Evolutionary conservation across 352 stramenopile genomes (phyloP), one percentile per base, ranked within the genome.

Genomic region (Saprolegnia diclina): DNA sequence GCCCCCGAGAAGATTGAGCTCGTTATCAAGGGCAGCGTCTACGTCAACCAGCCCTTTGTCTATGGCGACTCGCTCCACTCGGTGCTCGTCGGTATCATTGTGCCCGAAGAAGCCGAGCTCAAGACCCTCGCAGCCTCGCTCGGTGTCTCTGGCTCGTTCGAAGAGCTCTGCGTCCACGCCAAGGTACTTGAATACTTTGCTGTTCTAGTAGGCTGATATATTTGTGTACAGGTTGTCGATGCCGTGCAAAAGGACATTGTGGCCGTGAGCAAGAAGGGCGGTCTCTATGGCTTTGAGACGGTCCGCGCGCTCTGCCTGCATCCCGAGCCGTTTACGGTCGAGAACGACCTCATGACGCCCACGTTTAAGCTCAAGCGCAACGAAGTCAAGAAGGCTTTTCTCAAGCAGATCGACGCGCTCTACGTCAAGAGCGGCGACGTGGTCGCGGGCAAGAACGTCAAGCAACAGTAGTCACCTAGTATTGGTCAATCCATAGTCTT

Each of bases 1-100:
- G 94, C 96, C 0, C 81, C 96, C 6, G 95, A 99, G 76, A 98
- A 98, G 82, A 94, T 99, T 75, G 96, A 99, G 72, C 96, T 92
- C 72, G 85, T 96, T 11, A 97, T 98, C 75, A 79, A 85, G 57
- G 96, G 97, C 73, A 93, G 79, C 56, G 63, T 73, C 0, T 94
- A 98, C 72, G 89, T 99, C 37, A 88, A 79, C 13, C 92, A 98
- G 76, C 77, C 82, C 19, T 99, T 98, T 75, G 92, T 98, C 0
- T 88, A 98, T 77, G 96, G 96, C 9, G 91, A 99, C 79, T 98
- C 90, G 44, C 85, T 97, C 26, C 86, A 98, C 75, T 96, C 74
- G 73, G 95, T 81, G 69, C 77, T 98, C 4, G 92, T 99, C 11
- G 94, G 87, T 13, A 85, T 99, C 40, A 73, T 98, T 26, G 91